These are phyloP conservation scores for Limnanthes douglasii DNA, from an alignment of 345 rosid genomes.

Conservation along the genomic window DNA sequence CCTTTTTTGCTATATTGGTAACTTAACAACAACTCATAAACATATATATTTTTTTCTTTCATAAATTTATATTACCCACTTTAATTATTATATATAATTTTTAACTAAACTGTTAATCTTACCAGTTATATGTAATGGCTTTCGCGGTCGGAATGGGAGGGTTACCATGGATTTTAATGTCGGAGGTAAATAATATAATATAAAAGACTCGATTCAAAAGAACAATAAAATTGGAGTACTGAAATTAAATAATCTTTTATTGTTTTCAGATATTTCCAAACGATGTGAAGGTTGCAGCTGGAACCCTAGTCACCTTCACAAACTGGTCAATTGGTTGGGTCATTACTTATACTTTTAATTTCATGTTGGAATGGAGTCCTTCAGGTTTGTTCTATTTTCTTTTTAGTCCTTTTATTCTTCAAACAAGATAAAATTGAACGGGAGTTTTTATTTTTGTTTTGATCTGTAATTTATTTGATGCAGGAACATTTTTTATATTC, in stretches of 20 bases:
- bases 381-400: constrained; percentile 12
- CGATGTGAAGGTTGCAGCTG: constrained; percentile 36
- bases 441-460: not conserved
- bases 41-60: too few species aligned
- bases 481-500: constrained; percentile 40
- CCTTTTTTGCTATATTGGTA: too few species aligned
- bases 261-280: constrained; percentile 33
- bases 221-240: too few species aligned
- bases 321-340: constrained; percentile 31
- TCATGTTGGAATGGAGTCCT: constrained; percentile 36
- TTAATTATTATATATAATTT: too few species aligned
- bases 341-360: constrained; percentile 31
- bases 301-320: constrained; percentile 32
- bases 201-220: too few species aligned
- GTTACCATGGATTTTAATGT: constrained; percentile 41
- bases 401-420: not conserved
- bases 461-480: not conserved
- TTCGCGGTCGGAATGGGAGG: constrained; percentile 32
- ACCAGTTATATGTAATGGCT: constrained; percentile 7
- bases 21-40: too few species aligned
- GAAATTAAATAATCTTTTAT: not conserved
- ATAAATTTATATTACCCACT: too few species aligned
- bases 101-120: too few species aligned
- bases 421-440: not conserved
- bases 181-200: constrained; percentile 31